These are phyloP conservation scores for Candida ulmi DNA, from an alignment of 805 yeast genomes.

Conservation along the genomic window DNA sequence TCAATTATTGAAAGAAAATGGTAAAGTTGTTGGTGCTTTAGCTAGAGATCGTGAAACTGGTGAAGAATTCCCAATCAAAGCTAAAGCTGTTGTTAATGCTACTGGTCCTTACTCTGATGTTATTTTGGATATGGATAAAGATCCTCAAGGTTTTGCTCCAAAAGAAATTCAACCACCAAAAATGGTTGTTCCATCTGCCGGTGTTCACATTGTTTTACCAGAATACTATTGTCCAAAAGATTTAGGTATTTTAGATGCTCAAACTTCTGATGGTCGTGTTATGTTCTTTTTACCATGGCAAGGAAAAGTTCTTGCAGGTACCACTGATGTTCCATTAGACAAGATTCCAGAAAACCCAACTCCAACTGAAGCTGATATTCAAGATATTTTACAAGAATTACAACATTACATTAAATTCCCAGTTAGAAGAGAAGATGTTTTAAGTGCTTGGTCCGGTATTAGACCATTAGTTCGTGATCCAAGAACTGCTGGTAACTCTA, in stretches of 20 bases:
- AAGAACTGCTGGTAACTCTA: constrained; percentile 35
- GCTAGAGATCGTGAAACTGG: constrained; percentile 72
- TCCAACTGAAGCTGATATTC: constrained; percentile 84
- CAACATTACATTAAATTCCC: constrained; percentile 87
- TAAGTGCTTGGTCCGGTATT: constrained; percentile 96
- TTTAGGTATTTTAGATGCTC: constrained; percentile 86
- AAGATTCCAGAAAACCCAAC: constrained; percentile 69
- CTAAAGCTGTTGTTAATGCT: constrained; percentile 81
- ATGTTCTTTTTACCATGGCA: constrained; percentile 98
- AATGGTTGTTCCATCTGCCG: constrained; percentile 92
- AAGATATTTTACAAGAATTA: constrained; percentile 79
- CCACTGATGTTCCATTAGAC: constrained; percentile 85
- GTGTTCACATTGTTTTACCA: constrained; percentile 89
- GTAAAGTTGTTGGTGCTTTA: constrained; percentile 66
- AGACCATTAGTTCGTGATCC: constrained; percentile 92
- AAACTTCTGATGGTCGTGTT: constrained; percentile 92
- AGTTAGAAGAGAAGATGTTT: constrained; percentile 83
- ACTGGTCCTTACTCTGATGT: constrained; percentile 92
- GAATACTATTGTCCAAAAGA: constrained; percentile 86
- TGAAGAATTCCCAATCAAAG: constrained; percentile 51
- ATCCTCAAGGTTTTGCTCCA: constrained; percentile 60
- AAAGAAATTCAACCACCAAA: constrained; percentile 44
- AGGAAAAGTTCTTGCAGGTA: constrained; percentile 93
- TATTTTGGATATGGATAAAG: constrained; percentile 80
- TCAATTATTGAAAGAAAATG: constrained; percentile 62